phyloP scores from a whole-genome alignment of 352 stramenopile species.

The Pythium myriotylum region DNA sequence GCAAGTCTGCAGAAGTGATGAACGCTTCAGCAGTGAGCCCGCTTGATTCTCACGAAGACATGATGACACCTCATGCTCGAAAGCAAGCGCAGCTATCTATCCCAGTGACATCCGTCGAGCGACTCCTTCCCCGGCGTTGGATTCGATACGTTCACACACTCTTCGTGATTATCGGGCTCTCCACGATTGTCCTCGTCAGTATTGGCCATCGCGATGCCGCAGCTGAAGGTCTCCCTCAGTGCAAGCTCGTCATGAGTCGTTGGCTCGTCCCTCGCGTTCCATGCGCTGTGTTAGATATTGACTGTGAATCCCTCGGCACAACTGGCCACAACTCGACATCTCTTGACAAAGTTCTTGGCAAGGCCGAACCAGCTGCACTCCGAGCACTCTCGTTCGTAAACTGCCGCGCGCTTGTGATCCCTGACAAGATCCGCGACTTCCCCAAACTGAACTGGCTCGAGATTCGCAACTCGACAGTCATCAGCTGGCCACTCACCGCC shows the following conservation, averaged over 20 bases:
- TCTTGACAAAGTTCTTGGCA: background rate
- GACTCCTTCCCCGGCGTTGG: background rate
- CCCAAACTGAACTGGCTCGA: conserved; percentile 21
- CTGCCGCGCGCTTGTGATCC: conserved; percentile 15
- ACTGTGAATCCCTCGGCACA: background rate
- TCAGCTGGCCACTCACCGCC: background rate
- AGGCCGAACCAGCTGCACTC: background rate
- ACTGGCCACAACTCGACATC: background rate
- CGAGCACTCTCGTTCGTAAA: conserved; percentile 15
- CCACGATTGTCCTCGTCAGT: background rate
- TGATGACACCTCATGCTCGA: too few relatives aligned
- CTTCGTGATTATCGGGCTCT: background rate
- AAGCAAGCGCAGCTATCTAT: too few relatives aligned
- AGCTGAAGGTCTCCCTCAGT: background rate
- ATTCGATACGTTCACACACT: background rate
- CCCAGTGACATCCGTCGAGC: too few relatives aligned
- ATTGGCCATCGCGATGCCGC: background rate
- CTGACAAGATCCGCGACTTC: conserved; percentile 14
- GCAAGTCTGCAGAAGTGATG: background rate
- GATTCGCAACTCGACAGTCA: conserved; percentile 13
- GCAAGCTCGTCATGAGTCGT: conserved; percentile 9
- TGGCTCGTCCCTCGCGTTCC: conserved; percentile 14
- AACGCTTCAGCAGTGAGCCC: too few relatives aligned
- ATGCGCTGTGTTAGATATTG: conserved; percentile 7
- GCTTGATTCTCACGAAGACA: too few relatives aligned